These are phyloP conservation scores for Penicillium odoratum DNA, from an alignment of 495 filamentous ascomycete species.

Conservation along the genomic window DNA sequence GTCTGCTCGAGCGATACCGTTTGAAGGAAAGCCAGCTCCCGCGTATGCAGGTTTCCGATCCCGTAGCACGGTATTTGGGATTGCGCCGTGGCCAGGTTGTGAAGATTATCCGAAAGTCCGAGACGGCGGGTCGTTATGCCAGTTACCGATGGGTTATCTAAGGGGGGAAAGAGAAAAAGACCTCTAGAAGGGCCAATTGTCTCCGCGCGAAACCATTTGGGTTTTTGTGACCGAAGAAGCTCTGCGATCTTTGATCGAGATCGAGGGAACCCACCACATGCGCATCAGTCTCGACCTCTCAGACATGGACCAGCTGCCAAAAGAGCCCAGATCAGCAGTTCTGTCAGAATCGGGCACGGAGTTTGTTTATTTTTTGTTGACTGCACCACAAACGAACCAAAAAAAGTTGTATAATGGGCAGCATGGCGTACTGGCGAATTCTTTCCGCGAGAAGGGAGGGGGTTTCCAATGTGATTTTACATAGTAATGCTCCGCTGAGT, in stretches of 20 bases:
- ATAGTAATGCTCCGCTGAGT: conserved; percentile 25
- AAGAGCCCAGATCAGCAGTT: background rate
- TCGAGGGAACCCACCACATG: background rate
- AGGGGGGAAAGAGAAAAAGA: conserved; percentile 10
- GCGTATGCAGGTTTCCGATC: conserved; percentile 85
- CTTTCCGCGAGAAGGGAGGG: conserved; percentile 29
- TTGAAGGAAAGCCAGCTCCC: conserved; percentile 97
- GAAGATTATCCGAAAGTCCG: conserved; percentile 90
- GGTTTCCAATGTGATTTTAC: conserved; percentile 30
- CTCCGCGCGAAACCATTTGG: conserved; percentile 1
- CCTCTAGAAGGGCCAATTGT: background rate
- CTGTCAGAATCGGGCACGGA: conserved; percentile 18
- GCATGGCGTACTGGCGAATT: conserved; percentile 50
- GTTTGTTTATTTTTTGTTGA: conserved; percentile 17
- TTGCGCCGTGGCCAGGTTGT: conserved; percentile 93
- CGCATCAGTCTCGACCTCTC: conserved; percentile 4
- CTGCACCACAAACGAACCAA: conserved; percentile 25
- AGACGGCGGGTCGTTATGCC: conserved; percentile 56
- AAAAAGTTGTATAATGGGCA: conserved; percentile 45
- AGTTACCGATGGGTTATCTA: conserved; percentile 68
- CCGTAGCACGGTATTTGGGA: conserved; percentile 88
- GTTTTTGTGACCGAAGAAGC: background rate
- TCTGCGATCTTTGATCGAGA: background rate
- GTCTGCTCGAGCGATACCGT: conserved; percentile 81
- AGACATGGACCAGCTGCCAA: conserved; percentile 1